Conservation (phyloP, 192 early-diverging fungal species). For the Entomortierella chlamydospora region DNA sequence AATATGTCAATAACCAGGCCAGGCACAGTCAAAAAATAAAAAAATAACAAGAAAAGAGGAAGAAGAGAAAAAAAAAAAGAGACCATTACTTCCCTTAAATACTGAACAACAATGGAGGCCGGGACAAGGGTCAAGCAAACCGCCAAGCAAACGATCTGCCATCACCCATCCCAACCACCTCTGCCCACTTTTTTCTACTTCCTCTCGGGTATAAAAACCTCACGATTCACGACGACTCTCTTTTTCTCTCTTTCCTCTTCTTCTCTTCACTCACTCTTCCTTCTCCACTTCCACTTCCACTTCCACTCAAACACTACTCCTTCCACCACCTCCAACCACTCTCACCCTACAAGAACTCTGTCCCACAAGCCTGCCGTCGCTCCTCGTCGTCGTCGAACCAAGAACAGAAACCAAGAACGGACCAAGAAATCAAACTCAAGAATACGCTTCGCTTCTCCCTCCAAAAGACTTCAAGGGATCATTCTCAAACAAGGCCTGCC, state of each 20-base stretch:
- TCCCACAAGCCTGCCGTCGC: too few species aligned
- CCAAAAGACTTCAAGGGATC: background rate
- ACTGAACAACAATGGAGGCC: too few species aligned
- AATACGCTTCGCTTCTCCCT: background rate
- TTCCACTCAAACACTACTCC: conserved; percentile 17
- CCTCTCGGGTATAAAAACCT: conserved; percentile 34
- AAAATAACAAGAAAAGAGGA: background rate
- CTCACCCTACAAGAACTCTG: too few species aligned
- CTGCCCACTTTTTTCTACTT: background rate
- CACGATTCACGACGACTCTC: conserved; percentile 4
- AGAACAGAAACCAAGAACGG: background rate
- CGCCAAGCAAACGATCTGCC: too few species aligned
- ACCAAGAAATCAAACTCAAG: background rate
- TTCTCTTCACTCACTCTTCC: background rate
- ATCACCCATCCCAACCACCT: too few species aligned
- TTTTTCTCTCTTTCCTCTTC: conserved; percentile 15
- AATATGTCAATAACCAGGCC: too few species aligned
- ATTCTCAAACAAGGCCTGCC: background rate
- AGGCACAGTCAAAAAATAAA: conserved; percentile 6
- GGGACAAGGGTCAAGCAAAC: too few species aligned
- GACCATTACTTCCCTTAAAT: background rate
- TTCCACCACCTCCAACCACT: conserved; percentile 8
- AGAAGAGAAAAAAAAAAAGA: background rate
- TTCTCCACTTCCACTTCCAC: conserved; percentile 14
- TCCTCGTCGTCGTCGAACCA: background rate